These are phyloP conservation scores for Bjerkandera adusta DNA, from an alignment of 1,284 basidiomycete species.

Conservation along the genomic window DNA sequence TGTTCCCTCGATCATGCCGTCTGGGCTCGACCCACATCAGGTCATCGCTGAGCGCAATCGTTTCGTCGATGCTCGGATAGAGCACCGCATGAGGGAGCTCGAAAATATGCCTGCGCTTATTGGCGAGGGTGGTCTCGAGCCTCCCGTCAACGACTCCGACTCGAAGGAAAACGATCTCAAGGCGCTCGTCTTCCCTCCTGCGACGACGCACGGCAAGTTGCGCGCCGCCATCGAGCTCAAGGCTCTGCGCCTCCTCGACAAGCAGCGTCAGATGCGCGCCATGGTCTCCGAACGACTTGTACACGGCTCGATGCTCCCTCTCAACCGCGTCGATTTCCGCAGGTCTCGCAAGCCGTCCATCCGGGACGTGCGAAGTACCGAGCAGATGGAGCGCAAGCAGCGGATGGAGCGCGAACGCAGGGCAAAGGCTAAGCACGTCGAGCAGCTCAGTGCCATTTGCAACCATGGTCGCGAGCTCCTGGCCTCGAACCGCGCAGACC, in stretches of 20 bases:
- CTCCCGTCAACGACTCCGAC: constrained; percentile 48
- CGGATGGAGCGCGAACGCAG: constrained; percentile 90
- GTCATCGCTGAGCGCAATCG: constrained; percentile 90
- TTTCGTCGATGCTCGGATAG: constrained; percentile 87
- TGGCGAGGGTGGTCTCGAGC: constrained; percentile 71
- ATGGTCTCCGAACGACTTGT: constrained; percentile 86
- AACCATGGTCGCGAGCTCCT: constrained; percentile 81
- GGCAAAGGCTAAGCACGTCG: constrained; percentile 95
- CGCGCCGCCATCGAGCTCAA: constrained; percentile 95
- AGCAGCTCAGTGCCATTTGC: constrained; percentile 89
- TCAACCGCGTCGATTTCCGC: constrained; percentile 92
- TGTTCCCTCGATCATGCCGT: constrained; percentile 87
- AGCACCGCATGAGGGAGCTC: constrained; percentile 88
- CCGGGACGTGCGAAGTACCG: constrained; percentile 89
- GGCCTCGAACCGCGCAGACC: constrained; percentile 57
- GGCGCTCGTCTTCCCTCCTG: constrained; percentile 46
- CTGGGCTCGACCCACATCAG: constrained; percentile 91
- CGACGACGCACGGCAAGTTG: constrained; percentile 76
- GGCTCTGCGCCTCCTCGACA: constrained; percentile 85
- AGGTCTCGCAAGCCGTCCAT: constrained; percentile 86
- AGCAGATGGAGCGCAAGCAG: constrained; percentile 90
- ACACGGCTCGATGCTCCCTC: constrained; percentile 87
- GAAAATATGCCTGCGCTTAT: constrained; percentile 83
- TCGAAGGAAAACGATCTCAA: constrained; percentile 36
- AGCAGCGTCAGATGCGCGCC: constrained; percentile 86